Base-by-base conservation (phyloP, 225 moss, liverwort and hornwort species). In the Polytrichum formosum region DNA sequence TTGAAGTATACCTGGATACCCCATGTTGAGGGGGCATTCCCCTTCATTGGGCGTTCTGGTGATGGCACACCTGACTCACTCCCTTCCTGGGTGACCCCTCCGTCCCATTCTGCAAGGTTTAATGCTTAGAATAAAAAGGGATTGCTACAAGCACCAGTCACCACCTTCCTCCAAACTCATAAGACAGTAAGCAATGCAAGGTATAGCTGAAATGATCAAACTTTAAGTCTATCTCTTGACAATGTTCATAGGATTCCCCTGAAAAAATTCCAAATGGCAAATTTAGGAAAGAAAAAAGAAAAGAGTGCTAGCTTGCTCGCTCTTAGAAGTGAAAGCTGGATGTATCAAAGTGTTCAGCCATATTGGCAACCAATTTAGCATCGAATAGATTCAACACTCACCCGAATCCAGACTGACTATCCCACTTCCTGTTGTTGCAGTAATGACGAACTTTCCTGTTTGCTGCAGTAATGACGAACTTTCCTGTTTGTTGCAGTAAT, bases 371-470 rank as follows among this genome's bases (percentile, higher is more conserved):
- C 37, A 21, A 33, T 31, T 37, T 59, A 37, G 53, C 26, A 46
- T 46, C 46, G 13, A 46, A 13, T 6, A 28, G 21, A 65, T 27
- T 21, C 29, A 31, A 13, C 19, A 73, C 76, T 76, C 78, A 83
- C 83, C 83, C 64, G 83, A 80, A 80, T 86, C 86, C 80, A 86
- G 80, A 71, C 62, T 80, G 80, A 82, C 56, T 5, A 80, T 22
- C 73, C 65, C 73, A 65, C 80, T 77, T 66, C 82, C 77, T 67
- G 75, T 35, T 79, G 76, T 65, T 83, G 73, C 20, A 78, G 31
- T 1, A 77, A 65, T 6, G 33, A 7, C 33, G 33, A 33, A 33
- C 33, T 33, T 33, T 29, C 29, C 28, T 67, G 75, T 28, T 35
- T 79, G 76, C 62, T 83, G 73, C 20, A 78, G 31, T 1, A 77